A percentile compares a stretch with the other conserved stretches of the same genome.
Conservation (phyloP, 2,329 filamentous ascomycete genomes). For the Fusarium sambucinum region DNA sequence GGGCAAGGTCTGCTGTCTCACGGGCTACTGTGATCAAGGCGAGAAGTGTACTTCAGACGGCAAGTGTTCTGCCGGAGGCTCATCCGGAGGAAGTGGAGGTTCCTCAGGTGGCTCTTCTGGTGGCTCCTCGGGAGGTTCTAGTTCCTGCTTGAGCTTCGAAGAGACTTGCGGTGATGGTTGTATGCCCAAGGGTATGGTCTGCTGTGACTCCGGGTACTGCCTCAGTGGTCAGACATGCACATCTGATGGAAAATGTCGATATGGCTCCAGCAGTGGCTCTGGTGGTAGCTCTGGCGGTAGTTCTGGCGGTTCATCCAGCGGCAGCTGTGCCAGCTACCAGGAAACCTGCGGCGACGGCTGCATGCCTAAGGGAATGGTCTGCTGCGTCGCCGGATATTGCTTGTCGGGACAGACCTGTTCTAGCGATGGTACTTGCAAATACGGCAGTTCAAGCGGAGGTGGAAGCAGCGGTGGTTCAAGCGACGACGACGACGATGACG, state of each 20-base stretch:
- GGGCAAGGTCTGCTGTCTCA: constrained; percentile 49
- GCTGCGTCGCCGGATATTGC: constrained; percentile 50
- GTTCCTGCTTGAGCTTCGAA: constrained; percentile 37
- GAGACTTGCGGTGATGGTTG: constrained; percentile 44
- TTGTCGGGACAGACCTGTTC: constrained; percentile 44
- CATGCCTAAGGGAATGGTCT: constrained; percentile 48
- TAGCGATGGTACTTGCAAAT: constrained; percentile 32
- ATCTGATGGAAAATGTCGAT: constrained; percentile 30
- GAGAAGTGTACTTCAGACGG: constrained; percentile 45
- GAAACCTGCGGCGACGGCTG: constrained; percentile 44
- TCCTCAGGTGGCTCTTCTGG: constrained; percentile 36
- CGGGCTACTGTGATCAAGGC: constrained; percentile 50
- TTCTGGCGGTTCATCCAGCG: constrained; percentile 28
- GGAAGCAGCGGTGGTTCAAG: constrained; percentile 34
- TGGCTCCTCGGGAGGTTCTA: constrained; percentile 24
- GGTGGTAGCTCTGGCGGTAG: constrained; percentile 14
- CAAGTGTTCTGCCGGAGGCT: constrained; percentile 33
- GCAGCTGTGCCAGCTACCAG: constrained; percentile 35
- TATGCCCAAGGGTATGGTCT: constrained; percentile 48
- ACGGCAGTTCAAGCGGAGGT: constrained; percentile 15
- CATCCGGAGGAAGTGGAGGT: constrained; percentile 36
- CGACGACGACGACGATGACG: constrained; percentile 22
- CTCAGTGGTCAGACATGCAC: constrained; percentile 46
- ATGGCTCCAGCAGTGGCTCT: constrained; percentile 24
- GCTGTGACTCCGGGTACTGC: constrained; percentile 51